These are phyloP conservation scores for Trichosporon asahii DNA, from an alignment of 1,284 basidiomycete genomes.

Conservation along the genomic window DNA sequence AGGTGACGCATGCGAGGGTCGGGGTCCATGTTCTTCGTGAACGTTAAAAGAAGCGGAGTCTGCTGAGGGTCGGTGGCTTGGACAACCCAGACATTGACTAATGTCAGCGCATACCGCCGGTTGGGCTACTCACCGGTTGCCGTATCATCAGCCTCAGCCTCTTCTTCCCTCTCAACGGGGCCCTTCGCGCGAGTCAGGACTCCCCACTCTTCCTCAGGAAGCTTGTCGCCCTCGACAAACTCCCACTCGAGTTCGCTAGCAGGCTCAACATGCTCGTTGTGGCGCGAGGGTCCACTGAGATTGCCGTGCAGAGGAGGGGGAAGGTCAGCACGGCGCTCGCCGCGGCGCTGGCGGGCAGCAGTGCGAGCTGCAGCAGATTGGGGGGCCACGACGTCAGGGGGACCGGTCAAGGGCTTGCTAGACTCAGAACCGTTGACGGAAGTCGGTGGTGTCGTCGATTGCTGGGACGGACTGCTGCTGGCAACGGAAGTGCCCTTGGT, in stretches of 20 bases:
- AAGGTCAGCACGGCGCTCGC: conserved; percentile 20
- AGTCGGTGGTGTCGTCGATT: neutral
- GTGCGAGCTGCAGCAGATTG: conserved; percentile 1
- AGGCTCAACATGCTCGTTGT: conserved; percentile 25
- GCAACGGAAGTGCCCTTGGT: neutral
- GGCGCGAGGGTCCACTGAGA: conserved; percentile 15
- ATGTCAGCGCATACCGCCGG: conserved; percentile 7
- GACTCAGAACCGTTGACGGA: neutral
- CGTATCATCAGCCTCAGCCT: conserved; percentile 29
- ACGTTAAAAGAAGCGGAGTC: conserved; percentile 17
- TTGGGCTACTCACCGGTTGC: conserved; percentile 32
- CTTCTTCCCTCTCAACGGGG: conserved; percentile 38
- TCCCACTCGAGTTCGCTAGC: conserved; percentile 34
- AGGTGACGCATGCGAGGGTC: conserved; percentile 66
- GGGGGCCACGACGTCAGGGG: neutral
- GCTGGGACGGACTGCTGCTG: neutral
- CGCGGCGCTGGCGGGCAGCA: conserved; percentile 5
- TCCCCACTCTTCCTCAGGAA: conserved; percentile 25
- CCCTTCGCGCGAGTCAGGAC: conserved; percentile 36
- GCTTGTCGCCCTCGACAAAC: conserved; percentile 13
- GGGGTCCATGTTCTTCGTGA: conserved; percentile 17
- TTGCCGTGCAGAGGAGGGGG: conserved; percentile 37
- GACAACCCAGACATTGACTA: conserved; percentile 76
- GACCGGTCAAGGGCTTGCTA: neutral
- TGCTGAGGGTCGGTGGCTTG: conserved; percentile 64